Conservation (phyloP, 192 early-diverging fungal genomes). For the Funneliformis geosporum region DNA sequence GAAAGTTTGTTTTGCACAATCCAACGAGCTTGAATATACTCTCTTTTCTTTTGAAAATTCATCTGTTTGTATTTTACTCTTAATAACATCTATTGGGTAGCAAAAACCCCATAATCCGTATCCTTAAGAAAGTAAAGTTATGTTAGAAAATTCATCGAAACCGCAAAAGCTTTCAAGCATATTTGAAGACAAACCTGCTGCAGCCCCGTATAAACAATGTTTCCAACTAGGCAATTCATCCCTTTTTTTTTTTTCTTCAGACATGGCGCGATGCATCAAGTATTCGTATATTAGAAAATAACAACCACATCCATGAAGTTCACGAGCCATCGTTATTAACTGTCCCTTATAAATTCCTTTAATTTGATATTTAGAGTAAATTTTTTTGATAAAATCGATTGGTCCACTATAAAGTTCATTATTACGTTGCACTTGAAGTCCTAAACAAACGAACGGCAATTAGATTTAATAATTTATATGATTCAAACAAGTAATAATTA, state of each 20-base stretch:
- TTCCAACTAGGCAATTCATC: slow-evolving; percentile 73
- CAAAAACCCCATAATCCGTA: slow-evolving; percentile 75
- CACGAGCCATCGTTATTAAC: slow-evolving; percentile 79
- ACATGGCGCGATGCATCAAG: slow-evolving; percentile 79
- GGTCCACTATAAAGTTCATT: slow-evolving; percentile 67
- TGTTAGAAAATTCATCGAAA: not conserved
- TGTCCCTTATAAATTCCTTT: slow-evolving; percentile 91
- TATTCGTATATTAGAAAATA: slow-evolving; percentile 95
- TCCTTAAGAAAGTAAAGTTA: slow-evolving; percentile 36
- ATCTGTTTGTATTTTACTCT: slow-evolving; percentile 95
- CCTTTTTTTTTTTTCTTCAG: slow-evolving; percentile 55
- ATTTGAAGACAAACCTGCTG: slow-evolving; percentile 85
- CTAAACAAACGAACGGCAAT: not conserved
- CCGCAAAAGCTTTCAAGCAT: not conserved
- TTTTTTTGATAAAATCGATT: slow-evolving; percentile 79
- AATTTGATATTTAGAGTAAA: slow-evolving; percentile 74
- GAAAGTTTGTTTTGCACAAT: slow-evolving; percentile 80
- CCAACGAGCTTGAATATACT: slow-evolving; percentile 72
- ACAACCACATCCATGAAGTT: slow-evolving; percentile 90
- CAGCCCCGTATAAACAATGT: slow-evolving; percentile 81
- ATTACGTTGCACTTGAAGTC: slow-evolving; percentile 81
- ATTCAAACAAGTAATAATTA: no score
- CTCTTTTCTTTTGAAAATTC: slow-evolving; percentile 63
- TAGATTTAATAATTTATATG: no score
- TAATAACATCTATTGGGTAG: slow-evolving; percentile 93